phyloP scores from a whole-genome alignment of 2,329 filamentous ascomycete genomes.

The Chrysoporthe deuterocubensis region DNA sequence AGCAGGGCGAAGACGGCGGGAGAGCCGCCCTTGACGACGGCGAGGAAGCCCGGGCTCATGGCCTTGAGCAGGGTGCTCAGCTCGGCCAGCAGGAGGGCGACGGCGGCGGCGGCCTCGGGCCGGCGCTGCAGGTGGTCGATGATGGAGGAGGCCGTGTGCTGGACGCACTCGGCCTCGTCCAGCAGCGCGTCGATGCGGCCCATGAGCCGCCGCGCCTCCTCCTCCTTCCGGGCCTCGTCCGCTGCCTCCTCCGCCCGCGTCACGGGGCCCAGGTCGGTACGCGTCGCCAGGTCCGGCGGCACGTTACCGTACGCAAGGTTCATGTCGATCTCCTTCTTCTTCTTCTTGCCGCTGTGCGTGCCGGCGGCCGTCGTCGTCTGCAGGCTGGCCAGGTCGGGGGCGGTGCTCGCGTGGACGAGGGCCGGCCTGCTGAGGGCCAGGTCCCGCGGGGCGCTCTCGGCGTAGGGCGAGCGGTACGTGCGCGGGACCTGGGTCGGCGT shows the following conservation, averaged over 20 bases:
- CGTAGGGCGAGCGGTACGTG: constrained; percentile 44
- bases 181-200: constrained; percentile 76
- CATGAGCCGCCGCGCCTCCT: constrained; percentile 60
- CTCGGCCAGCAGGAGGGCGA: constrained; percentile 90
- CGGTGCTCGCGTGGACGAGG: constrained; percentile 41
- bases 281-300: constrained; percentile 66
- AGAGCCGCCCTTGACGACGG: constrained; percentile 76
- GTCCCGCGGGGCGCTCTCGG: constrained; percentile 43
- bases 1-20: constrained; percentile 87
- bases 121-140: constrained; percentile 73
- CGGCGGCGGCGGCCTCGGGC: constrained; percentile 90
- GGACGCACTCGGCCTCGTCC: constrained; percentile 85
- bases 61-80: constrained; percentile 82
- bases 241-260: constrained; percentile 33
- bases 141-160: constrained; percentile 80
- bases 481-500: constrained; percentile 48
- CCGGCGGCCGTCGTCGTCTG: no score
- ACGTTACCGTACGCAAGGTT: constrained; percentile 88
- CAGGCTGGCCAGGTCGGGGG: neutral
- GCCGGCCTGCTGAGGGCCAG: constrained; percentile 46
- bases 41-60: constrained; percentile 80
- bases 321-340: constrained; percentile 74
- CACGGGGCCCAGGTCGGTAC: constrained; percentile 48
- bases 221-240: constrained; percentile 58
- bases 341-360: constrained; percentile 24